These are phyloP conservation scores for Coemansia sp. DNA, from an alignment of 192 early-diverging fungal species.

Conservation along the genomic window DNA sequence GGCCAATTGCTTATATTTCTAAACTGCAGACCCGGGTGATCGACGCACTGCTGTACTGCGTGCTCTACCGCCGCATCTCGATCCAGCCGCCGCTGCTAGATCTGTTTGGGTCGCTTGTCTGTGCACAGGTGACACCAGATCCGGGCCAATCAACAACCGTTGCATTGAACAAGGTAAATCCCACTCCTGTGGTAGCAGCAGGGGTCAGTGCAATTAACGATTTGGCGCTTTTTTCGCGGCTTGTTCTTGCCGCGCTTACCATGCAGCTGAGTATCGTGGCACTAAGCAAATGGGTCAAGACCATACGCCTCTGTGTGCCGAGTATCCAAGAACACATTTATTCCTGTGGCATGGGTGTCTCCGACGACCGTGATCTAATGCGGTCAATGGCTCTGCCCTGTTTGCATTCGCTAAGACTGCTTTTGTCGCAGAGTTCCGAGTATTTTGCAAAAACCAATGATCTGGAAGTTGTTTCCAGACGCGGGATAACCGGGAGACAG, in stretches of 20 bases:
- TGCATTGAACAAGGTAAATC: not conserved
- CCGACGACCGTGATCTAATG: conserved; percentile 19
- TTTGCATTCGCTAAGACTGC: conserved; percentile 33
- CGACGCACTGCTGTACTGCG: conserved; percentile 37
- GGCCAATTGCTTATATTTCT: conserved; percentile 22
- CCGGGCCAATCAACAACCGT: not conserved
- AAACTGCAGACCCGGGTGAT: conserved; percentile 21
- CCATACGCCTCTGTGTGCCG: conserved; percentile 16
- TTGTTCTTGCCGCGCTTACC: conserved; percentile 41
- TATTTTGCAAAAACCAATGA: conserved; percentile 31
- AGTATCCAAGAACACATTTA: conserved; percentile 25
- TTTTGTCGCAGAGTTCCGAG: conserved; percentile 33
- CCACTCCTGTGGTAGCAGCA: not conserved
- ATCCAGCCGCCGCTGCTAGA: conserved; percentile 45
- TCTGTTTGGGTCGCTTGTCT: conserved; percentile 20
- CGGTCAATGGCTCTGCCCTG: conserved; percentile 35
- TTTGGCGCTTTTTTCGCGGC: conserved; percentile 20
- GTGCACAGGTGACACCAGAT: conserved; percentile 1
- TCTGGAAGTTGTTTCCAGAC: not conserved
- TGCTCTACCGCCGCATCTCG: conserved; percentile 23
- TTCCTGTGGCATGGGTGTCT: not conserved
- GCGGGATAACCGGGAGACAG: conserved; percentile 12
- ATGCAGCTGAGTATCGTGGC: conserved; percentile 34
- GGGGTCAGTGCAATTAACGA: conserved; percentile 15
- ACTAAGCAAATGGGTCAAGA: conserved; percentile 37